Evolutionary conservation across 768 basidiomycete genomes (phyloP).

Genomic region (Amanita polypyramis): DNA sequence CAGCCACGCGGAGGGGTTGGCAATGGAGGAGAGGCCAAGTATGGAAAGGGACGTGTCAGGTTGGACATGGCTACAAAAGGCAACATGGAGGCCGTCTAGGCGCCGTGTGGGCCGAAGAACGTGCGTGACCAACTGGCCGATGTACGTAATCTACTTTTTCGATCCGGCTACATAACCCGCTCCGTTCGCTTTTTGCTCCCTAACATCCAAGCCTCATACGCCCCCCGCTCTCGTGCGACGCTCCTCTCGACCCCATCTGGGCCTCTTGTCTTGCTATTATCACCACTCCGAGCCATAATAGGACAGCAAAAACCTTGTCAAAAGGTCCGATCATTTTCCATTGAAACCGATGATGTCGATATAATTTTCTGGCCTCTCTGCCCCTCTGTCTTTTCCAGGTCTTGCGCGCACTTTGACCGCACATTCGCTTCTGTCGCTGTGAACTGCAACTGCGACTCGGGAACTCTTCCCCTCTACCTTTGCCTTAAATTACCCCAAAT

Average conservation of each 20-base stretch:
- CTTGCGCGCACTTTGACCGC: background rate
- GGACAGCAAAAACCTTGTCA: background rate
- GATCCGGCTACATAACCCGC: slow-evolving; percentile 15
- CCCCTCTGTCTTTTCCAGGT: background rate
- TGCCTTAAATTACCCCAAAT: background rate
- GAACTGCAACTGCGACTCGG: background rate
- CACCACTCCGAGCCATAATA: background rate
- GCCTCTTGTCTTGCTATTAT: background rate
- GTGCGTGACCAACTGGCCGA: slow-evolving; percentile 31
- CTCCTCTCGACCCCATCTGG: background rate
- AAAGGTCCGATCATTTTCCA: slow-evolving; percentile 4
- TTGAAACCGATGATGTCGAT: background rate
- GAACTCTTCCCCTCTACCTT: background rate
- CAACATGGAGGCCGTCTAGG: slow-evolving; percentile 5
- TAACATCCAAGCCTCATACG: background rate
- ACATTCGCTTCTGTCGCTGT: background rate
- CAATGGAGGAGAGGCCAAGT: background rate
- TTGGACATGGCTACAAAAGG: background rate
- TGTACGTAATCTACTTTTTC: slow-evolving; percentile 21
- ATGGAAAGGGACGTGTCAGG: background rate
- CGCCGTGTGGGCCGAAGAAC: slow-evolving; percentile 34
- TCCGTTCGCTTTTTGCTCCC: background rate
- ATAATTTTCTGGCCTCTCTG: background rate
- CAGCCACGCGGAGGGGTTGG: background rate
- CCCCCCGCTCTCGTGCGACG: background rate